These are phyloP conservation scores for Suillus cothurnatus DNA, from an alignment of 768 basidiomycete species.

Conservation along the genomic window DNA sequence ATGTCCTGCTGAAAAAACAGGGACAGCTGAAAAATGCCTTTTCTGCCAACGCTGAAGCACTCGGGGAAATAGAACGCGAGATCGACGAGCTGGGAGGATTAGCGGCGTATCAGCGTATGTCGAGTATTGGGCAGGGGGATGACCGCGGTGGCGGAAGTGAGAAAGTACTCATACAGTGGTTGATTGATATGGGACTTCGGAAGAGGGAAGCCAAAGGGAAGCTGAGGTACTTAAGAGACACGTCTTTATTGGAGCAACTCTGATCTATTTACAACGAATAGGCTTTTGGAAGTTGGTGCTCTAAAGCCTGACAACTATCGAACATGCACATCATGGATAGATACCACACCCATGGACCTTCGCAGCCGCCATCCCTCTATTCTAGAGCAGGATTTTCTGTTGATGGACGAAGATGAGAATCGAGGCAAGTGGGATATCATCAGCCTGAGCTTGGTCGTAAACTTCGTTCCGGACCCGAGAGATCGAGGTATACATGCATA, in stretches of 20 bases:
- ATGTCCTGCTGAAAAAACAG: slow-evolving; percentile 75
- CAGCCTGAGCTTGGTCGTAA: slow-evolving; percentile 86
- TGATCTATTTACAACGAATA: slow-evolving; percentile 30
- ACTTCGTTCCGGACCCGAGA: slow-evolving; percentile 77
- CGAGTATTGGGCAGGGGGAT: slow-evolving; percentile 73
- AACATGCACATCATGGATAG: slow-evolving; percentile 69
- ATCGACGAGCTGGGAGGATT: slow-evolving; percentile 78
- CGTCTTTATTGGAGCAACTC: slow-evolving; percentile 11
- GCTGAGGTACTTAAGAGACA: slow-evolving; percentile 33
- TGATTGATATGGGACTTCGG: slow-evolving; percentile 53
- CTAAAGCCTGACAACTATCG: slow-evolving; percentile 82
- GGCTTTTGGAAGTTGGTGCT: slow-evolving; percentile 88
- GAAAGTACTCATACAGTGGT: slow-evolving; percentile 74
- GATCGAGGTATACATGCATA: slow-evolving; percentile 62
- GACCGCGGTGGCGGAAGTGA: slow-evolving; percentile 91
- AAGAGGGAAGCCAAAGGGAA: slow-evolving; percentile 26
- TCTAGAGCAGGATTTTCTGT: slow-evolving; percentile 82
- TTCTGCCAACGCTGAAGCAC: slow-evolving; percentile 28
- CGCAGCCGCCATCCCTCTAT: slow-evolving; percentile 83
- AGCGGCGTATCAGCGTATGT: slow-evolving; percentile 81
- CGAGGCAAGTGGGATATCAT: slow-evolving; percentile 71
- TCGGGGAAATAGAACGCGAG: slow-evolving; percentile 58
- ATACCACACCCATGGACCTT: slow-evolving; percentile 77
- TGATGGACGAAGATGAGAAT: slow-evolving; percentile 54
- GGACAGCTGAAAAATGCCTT: slow-evolving; percentile 44